Conservation (phyloP, 1,139 yeast genomes). For the Suzukiozyma palmioleophila region DNA sequence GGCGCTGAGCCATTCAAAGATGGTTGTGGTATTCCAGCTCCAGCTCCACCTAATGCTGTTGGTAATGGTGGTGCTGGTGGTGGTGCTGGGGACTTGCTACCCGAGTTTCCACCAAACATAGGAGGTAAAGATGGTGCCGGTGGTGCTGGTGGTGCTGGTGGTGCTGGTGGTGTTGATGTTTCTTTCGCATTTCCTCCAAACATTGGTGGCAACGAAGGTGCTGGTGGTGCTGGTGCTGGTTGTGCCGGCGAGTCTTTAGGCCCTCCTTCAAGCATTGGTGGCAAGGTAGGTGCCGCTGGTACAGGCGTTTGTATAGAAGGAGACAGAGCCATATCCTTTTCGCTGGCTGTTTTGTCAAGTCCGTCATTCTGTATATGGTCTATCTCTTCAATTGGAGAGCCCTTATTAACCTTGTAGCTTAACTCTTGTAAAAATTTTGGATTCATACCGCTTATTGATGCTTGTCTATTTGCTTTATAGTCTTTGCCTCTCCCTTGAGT, state of each 20-base stretch:
- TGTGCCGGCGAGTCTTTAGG: too few relatives aligned
- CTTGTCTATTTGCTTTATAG: constrained; percentile 26
- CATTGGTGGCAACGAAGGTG: constrained; percentile 4
- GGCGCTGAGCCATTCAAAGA: constrained; percentile 11
- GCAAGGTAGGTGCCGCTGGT: neutral
- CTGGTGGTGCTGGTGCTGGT: constrained; percentile 2
- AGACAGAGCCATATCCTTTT: neutral
- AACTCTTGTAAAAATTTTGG: constrained; percentile 58
- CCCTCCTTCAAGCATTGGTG: neutral
- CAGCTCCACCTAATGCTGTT: constrained; percentile 15
- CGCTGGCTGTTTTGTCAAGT: constrained; percentile 3
- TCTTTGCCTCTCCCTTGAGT: constrained; percentile 10
- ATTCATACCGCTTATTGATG: constrained; percentile 40
- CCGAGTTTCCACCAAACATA: constrained; percentile 10
- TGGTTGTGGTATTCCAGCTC: constrained; percentile 9
- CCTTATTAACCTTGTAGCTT: constrained; percentile 44
- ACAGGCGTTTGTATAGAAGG: neutral
- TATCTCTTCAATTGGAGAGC: constrained; percentile 21
- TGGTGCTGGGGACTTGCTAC: constrained; percentile 17
- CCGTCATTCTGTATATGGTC: constrained; percentile 3
- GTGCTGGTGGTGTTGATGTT: neutral
- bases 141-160: constrained; percentile 23
- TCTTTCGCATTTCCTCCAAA: neutral
- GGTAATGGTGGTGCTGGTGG: constrained; percentile 29
- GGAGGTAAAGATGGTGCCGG: constrained; percentile 21